Base-by-base conservation (phyloP, 208 protist genomes). In the Crithidia bombi region DNA sequence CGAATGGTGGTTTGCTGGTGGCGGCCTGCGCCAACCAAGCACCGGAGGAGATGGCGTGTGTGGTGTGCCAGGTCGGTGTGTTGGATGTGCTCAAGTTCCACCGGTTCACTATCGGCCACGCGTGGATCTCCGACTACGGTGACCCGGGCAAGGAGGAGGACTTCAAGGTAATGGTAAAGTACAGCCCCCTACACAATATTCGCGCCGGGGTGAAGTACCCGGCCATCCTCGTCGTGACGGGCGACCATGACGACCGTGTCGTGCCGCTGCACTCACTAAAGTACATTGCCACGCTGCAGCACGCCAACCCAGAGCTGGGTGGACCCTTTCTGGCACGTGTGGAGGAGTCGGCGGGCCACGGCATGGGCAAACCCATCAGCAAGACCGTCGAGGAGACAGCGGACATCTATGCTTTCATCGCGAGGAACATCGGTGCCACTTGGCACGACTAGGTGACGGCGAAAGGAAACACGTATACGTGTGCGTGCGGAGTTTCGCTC, bases 231-330 rank as follows among this genome's bases (percentile, higher is more conserved):
- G 81, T 98, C 1, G 76, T 93, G 4, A 98, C 97, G 17, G 92
- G 87, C 44, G 94, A 98, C 71, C 96, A 98, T 81, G 98, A 99
- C 70, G 98, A 99, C 74, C 83, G 98, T 32, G 98, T 98, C 25
- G 86, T 98, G 56, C 97, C 97, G n/a, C 71, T 98, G 49, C 97
- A 99, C 75, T 97, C 95, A 2, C 94, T 97, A 57, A 99, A 99
- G 83, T 98, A 96, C 64, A 64, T 95, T 0, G 91, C 96, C 5
- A 87, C 92, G 55, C 72, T 98, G 23, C 97, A 99, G 84, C 90
- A 98, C 83, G 58, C 68, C 23, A 91, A 94, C 75, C 81, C 87
- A 6, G 70, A 78, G 50, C 36, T 82, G 15, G 82, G 87, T 12
- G 86, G 86, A 0, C 91, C 91, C 12, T 92, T 98, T 44, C 73